Evolutionary conservation across 495 filamentous ascomycete species (phyloP).

Genomic region (Aeminium ludgeri): DNA sequence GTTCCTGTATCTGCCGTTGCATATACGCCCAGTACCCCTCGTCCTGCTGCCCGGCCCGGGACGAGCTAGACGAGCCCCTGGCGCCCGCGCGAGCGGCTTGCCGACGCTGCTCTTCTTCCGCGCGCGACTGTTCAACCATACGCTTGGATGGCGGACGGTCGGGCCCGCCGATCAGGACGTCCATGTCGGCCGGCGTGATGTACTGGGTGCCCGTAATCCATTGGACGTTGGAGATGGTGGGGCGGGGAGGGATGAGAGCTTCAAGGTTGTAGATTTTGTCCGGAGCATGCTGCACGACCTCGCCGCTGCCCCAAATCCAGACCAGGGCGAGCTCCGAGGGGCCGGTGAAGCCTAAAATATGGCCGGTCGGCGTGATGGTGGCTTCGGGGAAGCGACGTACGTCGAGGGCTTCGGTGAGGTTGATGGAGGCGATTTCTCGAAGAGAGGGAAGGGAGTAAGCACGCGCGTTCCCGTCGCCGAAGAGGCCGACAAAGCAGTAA

Average conservation of each 20-base stretch:
- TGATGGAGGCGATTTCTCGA: slow-evolving; percentile 61
- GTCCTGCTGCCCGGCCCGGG: slow-evolving; percentile 7
- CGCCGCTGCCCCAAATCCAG: slow-evolving; percentile 62
- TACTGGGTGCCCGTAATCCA: slow-evolving; percentile 96
- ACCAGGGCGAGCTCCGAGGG: slow-evolving; percentile 69
- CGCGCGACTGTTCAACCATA: slow-evolving; percentile 48
- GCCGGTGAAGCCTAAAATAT: slow-evolving; percentile 75
- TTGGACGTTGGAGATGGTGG: slow-evolving; percentile 89
- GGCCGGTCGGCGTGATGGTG: slow-evolving; percentile 55
- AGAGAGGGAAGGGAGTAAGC: slow-evolving; percentile 73
- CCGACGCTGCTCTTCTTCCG: slow-evolving; percentile 41
- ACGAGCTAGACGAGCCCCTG: slow-evolving; percentile 15
- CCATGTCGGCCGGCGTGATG: slow-evolving; percentile 75
- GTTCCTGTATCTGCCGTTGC: slow-evolving; percentile 68
- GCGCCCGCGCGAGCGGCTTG: slow-evolving; percentile 32
- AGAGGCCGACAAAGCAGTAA: slow-evolving; percentile 65
- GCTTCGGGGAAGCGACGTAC: slow-evolving; percentile 48
- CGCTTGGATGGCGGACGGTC: slow-evolving; percentile 68
- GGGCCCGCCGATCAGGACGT: slow-evolving; percentile 76
- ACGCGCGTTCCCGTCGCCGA: slow-evolving; percentile 58
- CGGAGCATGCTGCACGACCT: slow-evolving; percentile 33
- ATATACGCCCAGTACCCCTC: slow-evolving; percentile 58
- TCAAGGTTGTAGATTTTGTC: slow-evolving; percentile 67
- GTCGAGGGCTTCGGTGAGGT: slow-evolving; percentile 49
- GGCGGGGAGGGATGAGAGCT: slow-evolving; percentile 54